phyloP scores from a whole-genome alignment of 169 alveolate genomes.

The Plasmodium vinckei region DNA sequence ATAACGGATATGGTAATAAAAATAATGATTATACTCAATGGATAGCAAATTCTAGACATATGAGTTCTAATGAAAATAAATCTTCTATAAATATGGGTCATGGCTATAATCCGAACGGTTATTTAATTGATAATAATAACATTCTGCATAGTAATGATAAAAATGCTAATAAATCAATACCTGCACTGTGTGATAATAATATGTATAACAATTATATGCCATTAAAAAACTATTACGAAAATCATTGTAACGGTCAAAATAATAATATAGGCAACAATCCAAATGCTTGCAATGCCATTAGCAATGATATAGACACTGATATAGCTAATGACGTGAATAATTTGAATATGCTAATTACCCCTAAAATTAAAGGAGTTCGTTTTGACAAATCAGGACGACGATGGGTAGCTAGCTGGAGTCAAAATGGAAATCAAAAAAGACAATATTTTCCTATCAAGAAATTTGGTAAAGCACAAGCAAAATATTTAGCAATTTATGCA shows the following conservation, averaged over 20 bases:
- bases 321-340: not conserved
- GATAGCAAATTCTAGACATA: not conserved
- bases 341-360: conserved; percentile 29
- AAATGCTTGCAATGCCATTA: not conserved
- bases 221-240: not conserved
- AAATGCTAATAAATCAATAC: not conserved
- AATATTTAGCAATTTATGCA: conserved; percentile 85
- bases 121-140: not conserved
- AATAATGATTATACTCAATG: conserved; percentile 1
- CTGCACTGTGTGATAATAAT: conserved; percentile 9
- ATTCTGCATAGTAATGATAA: not conserved
- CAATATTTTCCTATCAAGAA: conserved; percentile 85
- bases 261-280: not conserved
- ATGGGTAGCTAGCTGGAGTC: conserved; percentile 89
- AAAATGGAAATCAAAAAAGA: conserved; percentile 87
- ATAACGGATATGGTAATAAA: not conserved
- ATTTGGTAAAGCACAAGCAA: conserved; percentile 85
- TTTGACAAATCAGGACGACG: conserved; percentile 86
- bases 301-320: not conserved
- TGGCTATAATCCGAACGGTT: conserved; percentile 10
- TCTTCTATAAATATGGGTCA: not conserved
- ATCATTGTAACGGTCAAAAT: not conserved
- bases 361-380: conserved; percentile 84
- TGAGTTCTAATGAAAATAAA: not conserved
- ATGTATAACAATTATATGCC: not conserved